phyloP scores from a whole-genome alignment of 345 rosid genomes.

The Corchorus olitorius region DNA sequence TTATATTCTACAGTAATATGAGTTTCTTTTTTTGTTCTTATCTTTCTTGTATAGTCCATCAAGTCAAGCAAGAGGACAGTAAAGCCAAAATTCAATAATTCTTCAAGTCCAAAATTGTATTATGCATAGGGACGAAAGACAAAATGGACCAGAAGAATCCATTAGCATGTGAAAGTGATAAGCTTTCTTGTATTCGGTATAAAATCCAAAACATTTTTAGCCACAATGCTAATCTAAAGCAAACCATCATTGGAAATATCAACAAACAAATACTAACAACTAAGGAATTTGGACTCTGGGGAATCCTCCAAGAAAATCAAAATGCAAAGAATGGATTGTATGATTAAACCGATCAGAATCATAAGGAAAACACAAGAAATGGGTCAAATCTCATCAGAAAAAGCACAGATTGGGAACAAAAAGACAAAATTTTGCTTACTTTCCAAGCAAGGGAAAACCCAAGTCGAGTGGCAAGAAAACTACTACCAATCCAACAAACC shows the following conservation, averaged over 20 bases:
- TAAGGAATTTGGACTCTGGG: background rate
- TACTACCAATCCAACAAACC: conserved; percentile 48
- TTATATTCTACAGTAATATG: background rate
- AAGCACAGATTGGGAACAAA: background rate
- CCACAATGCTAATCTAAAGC: background rate
- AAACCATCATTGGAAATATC: background rate
- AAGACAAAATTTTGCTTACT: conserved; percentile 24
- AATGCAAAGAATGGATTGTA: background rate
- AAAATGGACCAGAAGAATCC: conserved; percentile 7
- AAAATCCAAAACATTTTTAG: background rate
- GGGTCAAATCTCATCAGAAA: background rate
- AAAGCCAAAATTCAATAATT: background rate
- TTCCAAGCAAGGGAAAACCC: conserved; percentile 64
- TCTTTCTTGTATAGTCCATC: background rate
- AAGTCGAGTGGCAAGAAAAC: conserved; percentile 43
- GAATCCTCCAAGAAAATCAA: background rate
- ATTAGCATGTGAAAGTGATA: background rate
- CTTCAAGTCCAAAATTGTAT: background rate
- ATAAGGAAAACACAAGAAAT: background rate
- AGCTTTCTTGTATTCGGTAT: background rate
- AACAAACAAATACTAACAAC: background rate
- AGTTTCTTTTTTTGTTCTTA: background rate
- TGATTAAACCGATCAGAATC: background rate
- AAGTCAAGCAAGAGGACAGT: background rate
- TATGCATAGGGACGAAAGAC: background rate